Evolutionary conservation across 768 basidiomycete species (phyloP).

Genomic region (Tremella fuciformis): DNA sequence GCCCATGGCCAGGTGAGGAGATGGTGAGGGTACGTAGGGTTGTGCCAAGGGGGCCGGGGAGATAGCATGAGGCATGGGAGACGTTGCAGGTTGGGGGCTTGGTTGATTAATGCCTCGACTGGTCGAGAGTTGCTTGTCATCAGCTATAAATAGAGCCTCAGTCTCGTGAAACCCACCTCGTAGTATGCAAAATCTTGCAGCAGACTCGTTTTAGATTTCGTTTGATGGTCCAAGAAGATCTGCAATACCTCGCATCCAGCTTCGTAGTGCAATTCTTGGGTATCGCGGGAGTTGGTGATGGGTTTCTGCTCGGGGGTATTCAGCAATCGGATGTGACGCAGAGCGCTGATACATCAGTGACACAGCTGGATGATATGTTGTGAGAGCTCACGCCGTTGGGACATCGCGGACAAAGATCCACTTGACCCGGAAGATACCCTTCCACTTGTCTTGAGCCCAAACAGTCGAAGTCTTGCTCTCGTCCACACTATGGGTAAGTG

Average conservation of each 20-base stretch:
- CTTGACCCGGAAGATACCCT: slow-evolving; percentile 95
- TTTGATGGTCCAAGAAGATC: slow-evolving; percentile 80
- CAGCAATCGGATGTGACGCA: slow-evolving; percentile 49
- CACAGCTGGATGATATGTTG: not conserved
- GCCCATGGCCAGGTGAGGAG: not conserved
- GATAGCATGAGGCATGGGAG: slow-evolving; percentile 7
- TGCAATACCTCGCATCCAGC: slow-evolving; percentile 95
- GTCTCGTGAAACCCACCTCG: slow-evolving; percentile 36
- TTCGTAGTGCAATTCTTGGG: slow-evolving; percentile 92
- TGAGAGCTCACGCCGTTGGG: slow-evolving; percentile 42
- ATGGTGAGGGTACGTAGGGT: slow-evolving; percentile 5
- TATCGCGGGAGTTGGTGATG: slow-evolving; percentile 96
- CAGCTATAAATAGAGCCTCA: not conserved
- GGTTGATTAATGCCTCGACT: slow-evolving; percentile 14
- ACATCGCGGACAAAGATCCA: slow-evolving; percentile 97
- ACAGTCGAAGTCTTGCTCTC: slow-evolving; percentile 92
- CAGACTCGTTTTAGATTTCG: slow-evolving; percentile 81
- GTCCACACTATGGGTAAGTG: slow-evolving; percentile 63
- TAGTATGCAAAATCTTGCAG: slow-evolving; percentile 66
- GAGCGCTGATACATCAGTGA: slow-evolving; percentile 7
- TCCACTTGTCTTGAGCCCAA: slow-evolving; percentile 99
- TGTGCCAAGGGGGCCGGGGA: slow-evolving; percentile 4
- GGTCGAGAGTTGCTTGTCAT: slow-evolving; percentile 17
- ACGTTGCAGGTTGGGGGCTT: slow-evolving; percentile 7
- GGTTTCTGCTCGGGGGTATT: slow-evolving; percentile 98